Evolutionary conservation across 352 stramenopile genomes (phyloP), one percentile per base, ranked within the genome.

Genomic region (Phytophthora citrophthora): DNA sequence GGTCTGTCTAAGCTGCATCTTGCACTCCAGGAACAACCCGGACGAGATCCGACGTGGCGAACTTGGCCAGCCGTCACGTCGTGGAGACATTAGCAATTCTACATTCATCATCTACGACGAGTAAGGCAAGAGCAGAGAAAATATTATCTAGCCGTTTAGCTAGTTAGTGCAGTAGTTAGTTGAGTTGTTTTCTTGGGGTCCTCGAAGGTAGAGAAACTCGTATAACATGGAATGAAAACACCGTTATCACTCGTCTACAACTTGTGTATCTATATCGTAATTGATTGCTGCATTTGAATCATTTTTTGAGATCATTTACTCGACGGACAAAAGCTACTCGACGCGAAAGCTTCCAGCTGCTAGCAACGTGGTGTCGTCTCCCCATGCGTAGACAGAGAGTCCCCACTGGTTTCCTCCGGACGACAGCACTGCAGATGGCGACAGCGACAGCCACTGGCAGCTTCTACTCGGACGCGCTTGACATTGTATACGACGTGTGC

Each of bases 31-130:
- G 40, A 78, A 77, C 54, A 74, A 89, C 38, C 81, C 81, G 12
- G 83, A 92, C 57, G 83, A 88, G 54, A 63, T 88, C 24, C 44
- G 58, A 50, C 64, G 68, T 43, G 60, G 64, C 0, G 67, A 81
- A 34, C 59, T 76, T 8, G 54, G 54, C 23, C 55, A 69, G n/a
- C 38, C 47, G 1, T 43, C 40, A 40, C 61, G 80, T 57, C 66
- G 70, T 45, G 55, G 73, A 23, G 75, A 79, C 38, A 75, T 91
- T 47, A 70, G 66, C 50, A 91, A 89, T 49, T 70, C 61, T 27
- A 91, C 83, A 24, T 91, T 78, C 41, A 77, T 91, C 51, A 84
- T 78, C 39, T 88, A 91, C 65, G 83, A 91, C 64, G 74, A 88
- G 46, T 75, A 53, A 66, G 41, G 15, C 26, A 8, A 9, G 11